A percentile compares a stretch with the other conserved stretches of the same genome.
These are phyloP conservation scores for Candida ovalis DNA, from an alignment of 805 yeast genomes.

Conservation along the genomic window DNA sequence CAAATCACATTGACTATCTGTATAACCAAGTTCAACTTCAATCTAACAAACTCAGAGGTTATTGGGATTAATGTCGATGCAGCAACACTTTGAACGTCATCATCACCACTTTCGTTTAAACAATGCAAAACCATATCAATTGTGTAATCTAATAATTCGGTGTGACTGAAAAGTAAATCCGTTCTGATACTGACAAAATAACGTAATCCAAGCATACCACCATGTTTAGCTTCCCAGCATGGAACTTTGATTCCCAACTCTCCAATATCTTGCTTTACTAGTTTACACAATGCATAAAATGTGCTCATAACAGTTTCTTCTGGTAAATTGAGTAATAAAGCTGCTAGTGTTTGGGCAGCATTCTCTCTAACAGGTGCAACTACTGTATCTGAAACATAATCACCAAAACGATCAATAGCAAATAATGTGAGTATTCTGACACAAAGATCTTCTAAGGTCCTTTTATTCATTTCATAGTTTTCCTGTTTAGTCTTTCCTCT, in stretches of 20 bases:
- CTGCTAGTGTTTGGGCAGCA: conserved; percentile 92
- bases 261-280: conserved; percentile 62
- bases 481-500: conserved; percentile 56
- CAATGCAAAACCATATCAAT: conserved; percentile 87
- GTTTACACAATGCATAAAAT: conserved; percentile 59
- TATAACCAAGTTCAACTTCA: conserved; percentile 48
- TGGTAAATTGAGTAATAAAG: conserved; percentile 71
- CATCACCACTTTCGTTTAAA: conserved; percentile 74
- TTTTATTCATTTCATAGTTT: conserved; percentile 61
- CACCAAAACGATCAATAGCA: conserved; percentile 94
- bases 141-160: conserved; percentile 62
- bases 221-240: conserved; percentile 98
- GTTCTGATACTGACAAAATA: conserved; percentile 89
- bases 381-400: conserved; percentile 94
- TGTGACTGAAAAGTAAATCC: conserved; percentile 61
- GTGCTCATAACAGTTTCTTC: conserved; percentile 55
- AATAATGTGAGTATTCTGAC: conserved; percentile 81
- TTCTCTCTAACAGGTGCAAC: conserved; percentile 98
- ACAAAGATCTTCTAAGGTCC: conserved; percentile 81
- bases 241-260: conserved; percentile 43
- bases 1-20: conserved; percentile 70
- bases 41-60: conserved; percentile 76
- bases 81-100: conserved; percentile 95
- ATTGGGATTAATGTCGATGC: conserved; percentile 92
- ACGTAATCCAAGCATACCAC: conserved; percentile 90